Base-by-base conservation (phyloP, 257 asterid genomes). In the Leonotis leonurus region DNA sequence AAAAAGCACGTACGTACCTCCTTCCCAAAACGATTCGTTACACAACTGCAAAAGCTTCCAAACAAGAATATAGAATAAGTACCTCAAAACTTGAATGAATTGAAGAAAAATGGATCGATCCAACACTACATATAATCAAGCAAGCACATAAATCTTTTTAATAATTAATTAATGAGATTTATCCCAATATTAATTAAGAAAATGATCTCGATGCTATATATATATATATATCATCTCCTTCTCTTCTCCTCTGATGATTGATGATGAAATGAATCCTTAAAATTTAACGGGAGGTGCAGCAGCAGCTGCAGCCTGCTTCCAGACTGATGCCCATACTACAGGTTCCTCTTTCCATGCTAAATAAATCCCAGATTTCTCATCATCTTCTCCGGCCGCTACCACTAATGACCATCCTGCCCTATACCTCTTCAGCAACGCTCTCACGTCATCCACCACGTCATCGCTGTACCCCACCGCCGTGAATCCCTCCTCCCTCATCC, bases 291-390 rank as follows among this genome's bases (percentile, higher is more conserved):
- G n/a, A n/a, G n/a, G n/a, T n/a, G n/a, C n/a, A n/a, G n/a, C n/a
- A n/a, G n/a, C n/a, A n/a, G n/a, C n/a, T n/a, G n/a, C n/a, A n/a
- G n/a, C n/a, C n/a, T n/a, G 87, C 62, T 89, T 89, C 99, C 99
- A 92, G 1, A 89, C 81, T 33, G 96, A 86, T 26, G 95, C 85
- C 99, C 97, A 92, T 3, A 92, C 84, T 3, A 83, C 96, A 43
- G 86, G 76, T 46, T 89, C 90, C 22, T 88, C 89, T 77, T 87
- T 86, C 97, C 97, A 92, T 32, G 81, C 70, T 81, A 88, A 80
- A 74, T 79, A 81, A 64, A 88, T 53, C 26, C 95, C 49, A n/a
- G 1, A 90, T 3, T 72, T 29, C 5, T 29, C 46, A 52, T 60
- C 78, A 43, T 76, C 77, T 16, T 79, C 83, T 9, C 73, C 81